Evolutionary conservation across 306 rosid species (phyloP).

Genomic region (Quercus ilex): DNA sequence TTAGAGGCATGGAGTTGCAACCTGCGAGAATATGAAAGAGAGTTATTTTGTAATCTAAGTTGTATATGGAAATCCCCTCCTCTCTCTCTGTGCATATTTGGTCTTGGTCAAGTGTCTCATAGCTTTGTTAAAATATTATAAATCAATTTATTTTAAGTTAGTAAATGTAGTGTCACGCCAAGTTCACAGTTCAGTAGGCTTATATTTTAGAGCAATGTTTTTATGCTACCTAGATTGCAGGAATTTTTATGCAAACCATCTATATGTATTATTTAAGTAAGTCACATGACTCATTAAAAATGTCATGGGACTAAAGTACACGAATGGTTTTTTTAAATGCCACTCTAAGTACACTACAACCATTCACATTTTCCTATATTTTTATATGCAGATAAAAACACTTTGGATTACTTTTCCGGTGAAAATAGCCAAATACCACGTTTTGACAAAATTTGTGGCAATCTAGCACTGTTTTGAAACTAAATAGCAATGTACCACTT

Average conservation of each 20-base stretch:
- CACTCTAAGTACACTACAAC: too few species aligned
- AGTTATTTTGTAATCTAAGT: neutral
- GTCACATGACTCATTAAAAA: too few species aligned
- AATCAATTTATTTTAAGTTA: neutral
- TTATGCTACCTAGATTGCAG: too few species aligned
- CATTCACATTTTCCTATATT: neutral
- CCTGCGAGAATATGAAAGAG: neutral
- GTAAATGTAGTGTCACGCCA: neutral
- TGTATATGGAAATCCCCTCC: constrained; percentile 19
- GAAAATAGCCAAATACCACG: too few species aligned
- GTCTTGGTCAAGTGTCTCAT: constrained; percentile 19
- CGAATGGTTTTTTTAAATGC: too few species aligned
- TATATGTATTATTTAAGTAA: too few species aligned
- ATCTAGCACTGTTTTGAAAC: too few species aligned
- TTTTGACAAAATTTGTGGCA: too few species aligned
- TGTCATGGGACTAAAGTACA: too few species aligned
- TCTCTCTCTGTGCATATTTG: constrained; percentile 18
- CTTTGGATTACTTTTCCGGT: neutral
- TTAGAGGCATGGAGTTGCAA: neutral
- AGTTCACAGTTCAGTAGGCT: neutral
- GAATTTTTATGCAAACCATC: too few species aligned
- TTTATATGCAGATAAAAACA: neutral
- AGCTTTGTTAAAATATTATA: constrained; percentile 11
- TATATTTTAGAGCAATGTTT: neutral
- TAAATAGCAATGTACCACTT: too few species aligned